A percentile compares a stretch with the other conserved stretches of the same genome.
Evolutionary conservation across 176 grass and related monocot species (phyloP).

Genomic region (Sorghum bicolor): Sorghum_bicolor_NCBIv3 NC_012872.2:64016501-64017000

Average conservation of each 20-base stretch:
- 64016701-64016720: background rate
- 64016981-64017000: too few relatives aligned
- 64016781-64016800: background rate
- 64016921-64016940: too few relatives aligned
- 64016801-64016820: background rate
- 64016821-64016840: background rate
- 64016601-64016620: conserved; percentile 9
- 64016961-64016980: too few relatives aligned
- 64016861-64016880: too few relatives aligned
- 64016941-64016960: too few relatives aligned
- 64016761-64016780: background rate
- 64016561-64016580: background rate
- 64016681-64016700: too few relatives aligned
- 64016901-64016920: too few relatives aligned
- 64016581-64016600: background rate
- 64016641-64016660: too few relatives aligned
- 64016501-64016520: background rate
- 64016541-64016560: background rate
- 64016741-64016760: background rate
- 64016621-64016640: background rate
- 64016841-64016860: background rate
- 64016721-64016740: background rate
- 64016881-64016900: too few relatives aligned
- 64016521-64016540: background rate
- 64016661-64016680: too few relatives aligned